These are phyloP conservation scores for Agapanthus africanus DNA, from an alignment of 106 monocot genomes.

Conservation along the genomic window DNA sequence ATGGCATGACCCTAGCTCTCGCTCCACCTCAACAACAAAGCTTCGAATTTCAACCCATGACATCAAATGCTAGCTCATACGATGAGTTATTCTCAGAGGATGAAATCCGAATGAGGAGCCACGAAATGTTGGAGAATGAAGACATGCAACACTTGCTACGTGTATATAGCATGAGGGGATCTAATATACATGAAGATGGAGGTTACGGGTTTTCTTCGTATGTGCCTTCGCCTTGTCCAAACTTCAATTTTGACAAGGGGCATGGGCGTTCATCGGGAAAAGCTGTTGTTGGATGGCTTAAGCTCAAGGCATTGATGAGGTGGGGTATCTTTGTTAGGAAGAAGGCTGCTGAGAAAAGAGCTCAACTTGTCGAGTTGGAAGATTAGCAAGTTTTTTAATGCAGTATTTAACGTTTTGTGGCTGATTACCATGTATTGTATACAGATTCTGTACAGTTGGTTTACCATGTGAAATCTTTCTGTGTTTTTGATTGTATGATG, in stretches of 20 bases:
- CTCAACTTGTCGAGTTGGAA: conserved; percentile 43
- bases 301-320: conserved; percentile 68
- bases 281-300: conserved; percentile 68
- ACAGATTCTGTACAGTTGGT: neutral
- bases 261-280: conserved; percentile 38
- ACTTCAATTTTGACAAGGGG: conserved; percentile 33
- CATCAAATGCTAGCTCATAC: conserved; percentile 15
- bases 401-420: neutral
- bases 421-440: neutral
- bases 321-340: conserved; percentile 67
- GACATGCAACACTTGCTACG: conserved; percentile 67
- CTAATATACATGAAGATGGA: conserved; percentile 24
- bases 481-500: too few relatives aligned
- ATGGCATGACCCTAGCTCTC: conserved; percentile 28
- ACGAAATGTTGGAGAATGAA: conserved; percentile 53
- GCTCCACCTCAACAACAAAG: conserved; percentile 25
- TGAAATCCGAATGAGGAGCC: conserved; percentile 50
- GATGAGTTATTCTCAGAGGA: conserved; percentile 40
- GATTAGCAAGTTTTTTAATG: conserved; percentile 16
- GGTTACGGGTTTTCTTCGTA: conserved; percentile 28
- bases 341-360: conserved; percentile 30
- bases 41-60: conserved; percentile 1
- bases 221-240: conserved; percentile 24
- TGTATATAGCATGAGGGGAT: conserved; percentile 48
- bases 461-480: too few relatives aligned